A percentile compares a stretch with the other conserved stretches of the same genome.
These are phyloP conservation scores for Coemansia sp. DNA, from an alignment of 192 early-diverging fungal species.

Conservation along the genomic window DNA sequence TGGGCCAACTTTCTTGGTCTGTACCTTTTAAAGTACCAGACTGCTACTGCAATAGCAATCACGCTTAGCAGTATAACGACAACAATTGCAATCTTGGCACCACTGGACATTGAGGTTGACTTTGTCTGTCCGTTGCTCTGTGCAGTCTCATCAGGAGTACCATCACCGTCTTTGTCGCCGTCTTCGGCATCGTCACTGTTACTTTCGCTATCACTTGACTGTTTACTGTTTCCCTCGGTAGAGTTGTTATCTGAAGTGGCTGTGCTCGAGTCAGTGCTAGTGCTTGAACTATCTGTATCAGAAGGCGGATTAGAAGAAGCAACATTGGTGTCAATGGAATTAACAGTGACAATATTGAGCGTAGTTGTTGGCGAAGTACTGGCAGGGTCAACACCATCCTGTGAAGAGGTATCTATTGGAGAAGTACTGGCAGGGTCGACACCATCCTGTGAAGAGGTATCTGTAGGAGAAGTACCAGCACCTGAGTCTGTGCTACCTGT, in stretches of 20 bases:
- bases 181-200: not conserved
- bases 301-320: not conserved
- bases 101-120: conserved; percentile 1
- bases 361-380: not conserved
- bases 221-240: not conserved
- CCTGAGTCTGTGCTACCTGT: not conserved
- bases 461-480: not conserved
- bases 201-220: not conserved
- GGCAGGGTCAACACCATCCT: not conserved
- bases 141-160: not conserved
- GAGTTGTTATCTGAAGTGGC: no score
- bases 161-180: not conserved
- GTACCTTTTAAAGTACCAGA: not conserved
- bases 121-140: conserved; percentile 3
- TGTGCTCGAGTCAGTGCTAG: not conserved
- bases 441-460: not conserved
- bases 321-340: not conserved
- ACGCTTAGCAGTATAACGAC: conserved; percentile 1
- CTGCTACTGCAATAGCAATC: not conserved
- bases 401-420: not conserved
- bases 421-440: not conserved
- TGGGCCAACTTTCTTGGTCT: not conserved
- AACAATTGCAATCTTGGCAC: conserved; percentile 7
- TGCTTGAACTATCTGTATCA: not conserved
- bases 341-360: conserved; percentile 14